Conservation (phyloP, 1,284 basidiomycete genomes). For the Rhodotorula mucilaginosa region DNA sequence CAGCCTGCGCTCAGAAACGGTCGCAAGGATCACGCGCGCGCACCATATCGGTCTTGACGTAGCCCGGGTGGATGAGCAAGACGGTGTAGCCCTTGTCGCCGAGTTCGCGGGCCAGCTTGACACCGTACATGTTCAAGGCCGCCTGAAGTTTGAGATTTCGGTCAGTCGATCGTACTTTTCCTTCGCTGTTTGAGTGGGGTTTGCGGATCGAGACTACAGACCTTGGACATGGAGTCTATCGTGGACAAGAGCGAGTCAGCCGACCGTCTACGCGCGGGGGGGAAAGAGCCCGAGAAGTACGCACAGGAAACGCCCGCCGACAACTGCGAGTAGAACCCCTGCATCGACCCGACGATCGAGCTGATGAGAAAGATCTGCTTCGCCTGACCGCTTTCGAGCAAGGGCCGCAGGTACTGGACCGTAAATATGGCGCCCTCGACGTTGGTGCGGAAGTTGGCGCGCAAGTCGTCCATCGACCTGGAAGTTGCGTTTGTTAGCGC, state of each 20-base stretch:
- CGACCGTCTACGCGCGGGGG: not conserved
- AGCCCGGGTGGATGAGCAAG: conserved; percentile 28
- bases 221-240: conserved; percentile 29
- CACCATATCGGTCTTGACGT: conserved; percentile 13
- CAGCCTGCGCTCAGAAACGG: not conserved
- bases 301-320: conserved; percentile 13
- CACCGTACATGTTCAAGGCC: conserved; percentile 32
- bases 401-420: conserved; percentile 21
- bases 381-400: conserved; percentile 12
- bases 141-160: not conserved
- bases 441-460: conserved; percentile 28
- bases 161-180: too few relatives aligned
- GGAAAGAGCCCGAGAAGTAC: not conserved
- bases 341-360: conserved; percentile 15
- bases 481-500: not conserved
- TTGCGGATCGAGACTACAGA: not conserved
- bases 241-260: not conserved
- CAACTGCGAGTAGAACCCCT: conserved; percentile 1
- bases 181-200: too few relatives aligned
- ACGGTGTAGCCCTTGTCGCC: conserved; percentile 9
- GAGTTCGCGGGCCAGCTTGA: conserved; percentile 32
- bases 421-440: conserved; percentile 29
- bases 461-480: conserved; percentile 18
- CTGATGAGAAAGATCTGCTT: conserved; percentile 32
- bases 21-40: not conserved